Evolutionary conservation across 805 yeast genomes (phyloP), one percentile per base, ranked within the genome.

Genomic region (Sugiyamaella chiloensis): DNA sequence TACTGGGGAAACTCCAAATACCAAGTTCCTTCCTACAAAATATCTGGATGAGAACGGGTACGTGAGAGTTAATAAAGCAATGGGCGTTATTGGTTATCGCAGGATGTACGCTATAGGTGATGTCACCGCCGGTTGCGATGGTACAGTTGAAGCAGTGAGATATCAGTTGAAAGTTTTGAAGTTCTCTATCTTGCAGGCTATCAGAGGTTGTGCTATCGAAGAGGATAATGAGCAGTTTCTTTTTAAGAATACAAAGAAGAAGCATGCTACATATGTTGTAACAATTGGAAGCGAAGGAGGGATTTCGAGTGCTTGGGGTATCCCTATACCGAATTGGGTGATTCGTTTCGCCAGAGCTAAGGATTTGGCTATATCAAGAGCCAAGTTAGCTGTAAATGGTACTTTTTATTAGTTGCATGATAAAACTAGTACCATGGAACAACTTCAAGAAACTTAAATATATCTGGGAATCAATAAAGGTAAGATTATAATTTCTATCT

Each of bases 21-120:
- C 56, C 23, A 44, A 47, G 21, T 56, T 42, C 44, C 35, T 56
- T 7, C 30, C 24, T 14, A n/a, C 26, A 2, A 5, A 17, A 5
- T 31, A 44, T 21, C 51, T 48, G 2, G 54, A 55, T 31, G 31
- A 44, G n/a, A 23, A 37, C 17, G 55, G 57, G 3, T 51, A 24
- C 19, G 44, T 56, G 12, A 19, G 14, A 9, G 48, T 50, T 5
- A 55, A 56, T 24, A 36, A 31, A 11, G 23, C 48, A 21, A 40
- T 56, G 19, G 23, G 55, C 5, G 52, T 55, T 31, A 37, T 48
- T 31, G 52, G 52, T 21, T 17, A 14, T 20, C 17, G 29, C n/a
- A 36, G 44, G 21, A 53, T 42, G 5, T 51, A 45, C 34, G 57
- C 50, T n/a, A n/a, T 47, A n/a, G 60, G 60, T 4, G 60, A 56